Conservation (phyloP, 169 alveolate species). For the Plasmodium relictum region DNA sequence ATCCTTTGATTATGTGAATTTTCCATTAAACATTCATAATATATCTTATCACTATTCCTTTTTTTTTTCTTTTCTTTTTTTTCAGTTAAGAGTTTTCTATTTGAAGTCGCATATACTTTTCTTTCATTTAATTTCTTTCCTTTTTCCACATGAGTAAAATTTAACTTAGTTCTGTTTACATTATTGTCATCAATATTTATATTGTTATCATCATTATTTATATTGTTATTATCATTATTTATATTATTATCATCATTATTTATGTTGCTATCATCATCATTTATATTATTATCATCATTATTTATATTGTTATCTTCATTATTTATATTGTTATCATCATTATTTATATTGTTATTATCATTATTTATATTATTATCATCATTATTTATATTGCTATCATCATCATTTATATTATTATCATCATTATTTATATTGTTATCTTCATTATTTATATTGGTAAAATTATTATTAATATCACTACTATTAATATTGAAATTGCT, state of each 20-base stretch:
- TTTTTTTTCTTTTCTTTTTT: neutral
- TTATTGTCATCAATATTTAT: neutral
- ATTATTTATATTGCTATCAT: neutral
- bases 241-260: neutral
- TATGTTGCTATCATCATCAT: neutral
- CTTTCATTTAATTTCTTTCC: neutral
- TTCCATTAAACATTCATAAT: constrained; percentile 11
- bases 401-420: neutral
- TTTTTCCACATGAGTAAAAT: neutral
- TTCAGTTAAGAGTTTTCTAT: neutral
- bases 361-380: neutral
- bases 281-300: neutral
- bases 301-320: neutral
- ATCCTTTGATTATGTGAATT: neutral
- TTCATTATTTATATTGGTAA: too few species aligned
- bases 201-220: neutral
- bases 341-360: neutral
- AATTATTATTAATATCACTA: neutral
- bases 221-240: neutral
- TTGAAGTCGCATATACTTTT: neutral
- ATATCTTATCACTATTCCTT: neutral
- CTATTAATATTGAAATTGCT: neutral
- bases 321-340: neutral
- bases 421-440: neutral
- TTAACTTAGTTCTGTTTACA: neutral